Evolutionary conservation across 225 moss, liverwort and hornwort species (phyloP).

Genomic region (Physcomitrium patens): DNA sequence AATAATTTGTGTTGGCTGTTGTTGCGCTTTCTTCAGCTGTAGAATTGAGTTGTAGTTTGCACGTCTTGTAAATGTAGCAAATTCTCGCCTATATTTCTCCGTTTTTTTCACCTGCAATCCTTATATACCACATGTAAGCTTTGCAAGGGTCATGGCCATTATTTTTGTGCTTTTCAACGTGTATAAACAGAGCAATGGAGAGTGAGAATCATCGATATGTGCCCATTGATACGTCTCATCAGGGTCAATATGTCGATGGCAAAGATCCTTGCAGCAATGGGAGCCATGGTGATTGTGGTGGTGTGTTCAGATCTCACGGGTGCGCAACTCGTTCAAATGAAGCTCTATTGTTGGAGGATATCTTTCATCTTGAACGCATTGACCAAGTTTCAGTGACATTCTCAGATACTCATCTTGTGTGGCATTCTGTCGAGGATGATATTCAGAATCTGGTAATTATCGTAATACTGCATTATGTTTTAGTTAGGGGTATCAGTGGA

Average conservation of each 20-base stretch:
- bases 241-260: conserved; percentile 32
- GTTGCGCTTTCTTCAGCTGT: conserved; percentile 32
- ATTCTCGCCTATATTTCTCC: not conserved
- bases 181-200: conserved; percentile 46
- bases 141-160: conserved; percentile 24
- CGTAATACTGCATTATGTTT: conserved; percentile 14
- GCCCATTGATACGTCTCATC: conserved; percentile 37
- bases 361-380: conserved; percentile 46
- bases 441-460: conserved; percentile 30
- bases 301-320: conserved; percentile 30
- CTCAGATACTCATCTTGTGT: conserved; percentile 43
- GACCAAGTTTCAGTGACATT: conserved; percentile 41
- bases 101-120: conserved; percentile 24
- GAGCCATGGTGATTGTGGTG: conserved; percentile 26
- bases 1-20: conserved; percentile 20
- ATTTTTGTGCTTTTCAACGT: conserved; percentile 20
- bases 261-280: conserved; percentile 40
- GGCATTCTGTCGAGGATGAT: conserved; percentile 38
- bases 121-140: not conserved
- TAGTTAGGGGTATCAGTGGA: not conserved
- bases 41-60: conserved; percentile 24
- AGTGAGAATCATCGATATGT: conserved; percentile 40
- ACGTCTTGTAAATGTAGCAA: conserved; percentile 12
- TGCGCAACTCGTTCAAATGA: conserved; percentile 25
- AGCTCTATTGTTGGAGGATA: conserved; percentile 39